phyloP scores from a whole-genome alignment of 139 green algal species.

The Chlamydomonas incerta region DNA sequence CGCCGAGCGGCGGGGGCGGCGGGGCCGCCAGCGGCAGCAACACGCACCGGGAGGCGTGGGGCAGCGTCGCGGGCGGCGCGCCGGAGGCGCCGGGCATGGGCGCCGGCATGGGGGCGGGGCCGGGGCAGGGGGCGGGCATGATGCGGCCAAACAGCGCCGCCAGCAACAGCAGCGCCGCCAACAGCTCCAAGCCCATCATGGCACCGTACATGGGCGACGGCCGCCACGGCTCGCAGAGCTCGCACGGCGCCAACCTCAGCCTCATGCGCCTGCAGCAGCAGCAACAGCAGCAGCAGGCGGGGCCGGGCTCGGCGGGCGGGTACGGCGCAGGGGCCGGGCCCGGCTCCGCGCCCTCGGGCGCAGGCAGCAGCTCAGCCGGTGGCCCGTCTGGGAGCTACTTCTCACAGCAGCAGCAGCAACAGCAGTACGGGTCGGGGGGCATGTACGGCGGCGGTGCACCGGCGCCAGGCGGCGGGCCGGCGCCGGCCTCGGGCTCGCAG shows the following conservation, averaged over 20 bases:
- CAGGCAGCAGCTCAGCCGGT: too few relatives aligned
- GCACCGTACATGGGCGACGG: constrained; percentile 9
- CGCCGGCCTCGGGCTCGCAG: too few relatives aligned
- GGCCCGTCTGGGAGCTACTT: not conserved
- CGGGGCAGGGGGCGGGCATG: not conserved
- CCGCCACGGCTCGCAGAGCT: not conserved
- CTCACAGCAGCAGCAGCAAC: not conserved
- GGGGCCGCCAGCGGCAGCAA: not conserved
- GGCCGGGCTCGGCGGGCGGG: too few relatives aligned
- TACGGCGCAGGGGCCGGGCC: not conserved
- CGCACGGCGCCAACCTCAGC: constrained; percentile 38
- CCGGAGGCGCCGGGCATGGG: not conserved
- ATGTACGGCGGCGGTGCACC: too few relatives aligned
- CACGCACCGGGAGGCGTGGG: constrained; percentile 33
- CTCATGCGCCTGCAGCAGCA: constrained; percentile 46
- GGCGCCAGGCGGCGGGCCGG: too few relatives aligned
- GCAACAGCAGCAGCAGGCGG: constrained; percentile 8
- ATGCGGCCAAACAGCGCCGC: constrained; percentile 24
- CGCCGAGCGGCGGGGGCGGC: not conserved
- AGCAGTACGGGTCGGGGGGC: not conserved
- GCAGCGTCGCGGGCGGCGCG: constrained; percentile 11
- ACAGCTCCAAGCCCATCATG: constrained; percentile 9
- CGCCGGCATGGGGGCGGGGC: not conserved
- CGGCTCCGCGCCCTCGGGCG: not conserved
- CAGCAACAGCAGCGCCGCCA: constrained; percentile 8